phyloP scores from a whole-genome alignment of 768 basidiomycete species.

The Suillus americanus region DNA sequence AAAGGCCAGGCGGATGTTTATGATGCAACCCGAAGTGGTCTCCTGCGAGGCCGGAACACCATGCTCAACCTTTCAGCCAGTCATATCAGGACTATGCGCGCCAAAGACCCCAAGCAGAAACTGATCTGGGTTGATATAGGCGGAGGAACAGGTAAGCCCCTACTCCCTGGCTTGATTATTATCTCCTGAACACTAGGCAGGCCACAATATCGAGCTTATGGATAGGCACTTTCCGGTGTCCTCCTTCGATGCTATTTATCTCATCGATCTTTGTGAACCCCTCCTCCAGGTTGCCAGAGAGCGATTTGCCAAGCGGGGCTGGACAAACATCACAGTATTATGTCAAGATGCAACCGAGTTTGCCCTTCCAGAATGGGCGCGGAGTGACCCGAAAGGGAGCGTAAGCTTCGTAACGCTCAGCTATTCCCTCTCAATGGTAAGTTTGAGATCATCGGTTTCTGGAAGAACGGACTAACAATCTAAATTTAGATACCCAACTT shows the following conservation, averaged over 20 bases:
- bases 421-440: slow-evolving; percentile 58
- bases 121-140: slow-evolving; percentile 81
- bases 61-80: slow-evolving; percentile 69
- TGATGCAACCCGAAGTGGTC: slow-evolving; percentile 58
- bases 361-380: slow-evolving; percentile 56
- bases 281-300: slow-evolving; percentile 69
- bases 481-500: slow-evolving; percentile 54
- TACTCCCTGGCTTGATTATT: neutral
- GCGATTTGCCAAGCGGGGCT: slow-evolving; percentile 64
- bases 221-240: slow-evolving; percentile 55
- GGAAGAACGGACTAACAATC: neutral
- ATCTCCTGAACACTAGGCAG: slow-evolving; percentile 18
- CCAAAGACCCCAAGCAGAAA: slow-evolving; percentile 38
- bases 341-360: slow-evolving; percentile 75
- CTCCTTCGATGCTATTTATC: slow-evolving; percentile 66
- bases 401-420: slow-evolving; percentile 55
- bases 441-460: slow-evolving; percentile 9
- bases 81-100: slow-evolving; percentile 53
- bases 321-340: slow-evolving; percentile 70
- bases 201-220: slow-evolving; percentile 76
- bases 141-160: slow-evolving; percentile 58
- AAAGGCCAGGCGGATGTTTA: slow-evolving; percentile 70
- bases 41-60: slow-evolving; percentile 69
- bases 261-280: slow-evolving; percentile 73
- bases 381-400: slow-evolving; percentile 52